A percentile compares a stretch with the other conserved stretches of the same genome.
Conservation (phyloP, 75 land plant species). For the Cryptomeria japonica region DNA sequence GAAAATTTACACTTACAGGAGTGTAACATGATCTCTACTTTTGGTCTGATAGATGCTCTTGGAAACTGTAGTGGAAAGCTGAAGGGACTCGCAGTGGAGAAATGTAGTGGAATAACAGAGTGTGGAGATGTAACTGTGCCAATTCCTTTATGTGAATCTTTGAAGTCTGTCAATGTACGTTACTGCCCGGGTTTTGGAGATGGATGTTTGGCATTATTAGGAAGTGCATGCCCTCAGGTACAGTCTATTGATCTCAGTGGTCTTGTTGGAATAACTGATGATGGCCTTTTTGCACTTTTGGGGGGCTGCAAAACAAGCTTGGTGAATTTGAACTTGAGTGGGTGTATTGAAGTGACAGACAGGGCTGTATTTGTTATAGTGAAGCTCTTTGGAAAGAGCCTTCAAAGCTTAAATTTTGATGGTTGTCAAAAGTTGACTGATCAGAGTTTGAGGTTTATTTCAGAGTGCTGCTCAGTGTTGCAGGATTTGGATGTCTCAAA, state of each 20-base stretch:
- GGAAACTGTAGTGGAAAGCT: constrained; percentile 39
- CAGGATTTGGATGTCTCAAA: constrained; percentile 75
- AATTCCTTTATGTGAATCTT: constrained; percentile 32
- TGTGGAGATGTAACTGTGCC: neutral
- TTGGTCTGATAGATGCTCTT: constrained; percentile 57
- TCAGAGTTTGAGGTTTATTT: constrained; percentile 51
- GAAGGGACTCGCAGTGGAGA: constrained; percentile 51
- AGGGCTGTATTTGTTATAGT: constrained; percentile 42
- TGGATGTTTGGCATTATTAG: constrained; percentile 49
- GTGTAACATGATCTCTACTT: constrained; percentile 65
- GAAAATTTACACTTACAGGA: constrained; percentile 77
- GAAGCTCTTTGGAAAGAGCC: constrained; percentile 49
- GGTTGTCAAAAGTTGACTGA: constrained; percentile 75
- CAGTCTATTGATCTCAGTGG: constrained; percentile 67
- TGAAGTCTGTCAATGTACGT: constrained; percentile 60
- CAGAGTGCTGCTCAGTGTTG: constrained; percentile 47
- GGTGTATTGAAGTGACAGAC: constrained; percentile 65
- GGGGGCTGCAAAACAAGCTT: constrained; percentile 48
- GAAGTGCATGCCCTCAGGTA: constrained; percentile 61
- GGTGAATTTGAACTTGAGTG: constrained; percentile 64
- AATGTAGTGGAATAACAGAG: constrained; percentile 67
- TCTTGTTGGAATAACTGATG: constrained; percentile 54
- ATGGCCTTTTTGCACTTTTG: constrained; percentile 54
- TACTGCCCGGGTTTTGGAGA: constrained; percentile 67
- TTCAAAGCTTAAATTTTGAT: constrained; percentile 58